These are phyloP conservation scores for Cicer yamashitae DNA, from an alignment of 306 rosid species.

Conservation along the genomic window DNA sequence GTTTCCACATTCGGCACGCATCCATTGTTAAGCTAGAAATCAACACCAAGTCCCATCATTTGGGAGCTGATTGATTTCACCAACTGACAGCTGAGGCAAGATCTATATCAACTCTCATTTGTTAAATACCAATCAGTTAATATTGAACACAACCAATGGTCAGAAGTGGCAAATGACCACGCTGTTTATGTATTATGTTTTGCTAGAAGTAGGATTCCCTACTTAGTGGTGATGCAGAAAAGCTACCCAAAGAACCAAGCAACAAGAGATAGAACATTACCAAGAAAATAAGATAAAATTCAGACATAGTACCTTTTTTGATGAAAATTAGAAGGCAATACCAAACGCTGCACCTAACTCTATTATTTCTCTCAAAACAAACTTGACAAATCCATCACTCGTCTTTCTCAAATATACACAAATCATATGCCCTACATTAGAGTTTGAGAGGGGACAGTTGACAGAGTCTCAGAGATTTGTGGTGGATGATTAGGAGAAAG, in stretches of 20 bases:
- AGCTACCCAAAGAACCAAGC: background rate
- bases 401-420: too few species aligned
- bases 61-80: background rate
- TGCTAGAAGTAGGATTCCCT: slow-evolving; percentile 14
- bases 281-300: background rate
- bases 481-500: too few species aligned
- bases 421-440: too few species aligned
- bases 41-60: background rate
- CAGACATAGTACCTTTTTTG: too few species aligned
- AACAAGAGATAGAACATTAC: background rate
- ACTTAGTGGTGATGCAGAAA: slow-evolving; percentile 9
- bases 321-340: too few species aligned
- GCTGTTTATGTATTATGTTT: background rate
- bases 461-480: too few species aligned
- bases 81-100: background rate
- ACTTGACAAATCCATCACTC: too few species aligned
- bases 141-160: slow-evolving; percentile 9
- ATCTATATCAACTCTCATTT: background rate
- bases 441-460: too few species aligned
- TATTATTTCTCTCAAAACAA: too few species aligned
- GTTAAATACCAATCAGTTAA: background rate
- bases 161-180: slow-evolving; percentile 22
- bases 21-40: background rate
- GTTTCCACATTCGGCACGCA: background rate
- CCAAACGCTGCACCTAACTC: background rate